These are phyloP conservation scores for Musa itinerans DNA, from an alignment of 176 grass and related monocot species.

Conservation along the genomic window DNA sequence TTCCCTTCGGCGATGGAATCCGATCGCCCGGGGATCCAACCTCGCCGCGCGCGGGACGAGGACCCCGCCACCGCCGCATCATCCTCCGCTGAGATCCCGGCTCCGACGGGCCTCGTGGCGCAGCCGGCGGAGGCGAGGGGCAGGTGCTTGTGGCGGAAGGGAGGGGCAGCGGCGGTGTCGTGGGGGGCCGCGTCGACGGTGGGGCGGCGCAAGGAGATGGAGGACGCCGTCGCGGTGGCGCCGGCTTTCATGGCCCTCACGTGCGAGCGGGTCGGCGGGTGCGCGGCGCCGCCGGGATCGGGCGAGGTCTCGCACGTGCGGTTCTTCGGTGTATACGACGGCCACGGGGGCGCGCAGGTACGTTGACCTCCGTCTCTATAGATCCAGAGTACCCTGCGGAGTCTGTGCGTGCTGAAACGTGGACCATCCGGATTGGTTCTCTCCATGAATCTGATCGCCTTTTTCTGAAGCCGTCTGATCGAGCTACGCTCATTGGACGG, in stretches of 20 bases:
- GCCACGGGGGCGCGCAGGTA: constrained; percentile 44
- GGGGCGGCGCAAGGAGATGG: constrained; percentile 35
- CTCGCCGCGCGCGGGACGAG: background rate
- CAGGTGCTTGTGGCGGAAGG: constrained; percentile 29
- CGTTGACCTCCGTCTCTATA: background rate
- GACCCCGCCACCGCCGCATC: background rate
- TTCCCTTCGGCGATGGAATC: constrained; percentile 7
- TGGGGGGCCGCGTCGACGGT: constrained; percentile 30
- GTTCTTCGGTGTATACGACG: constrained; percentile 46
- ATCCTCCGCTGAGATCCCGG: background rate
- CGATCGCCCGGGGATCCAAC: background rate
- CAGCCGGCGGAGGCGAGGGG: background rate
- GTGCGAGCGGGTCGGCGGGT: constrained; percentile 28
- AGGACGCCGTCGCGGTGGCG: constrained; percentile 27
- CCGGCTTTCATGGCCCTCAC: constrained; percentile 24
- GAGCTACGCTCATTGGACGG: background rate
- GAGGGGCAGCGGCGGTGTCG: constrained; percentile 12
- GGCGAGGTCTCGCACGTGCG: constrained; percentile 22
- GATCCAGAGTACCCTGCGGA: background rate
- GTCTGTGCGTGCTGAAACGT: background rate
- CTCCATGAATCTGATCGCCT: background rate
- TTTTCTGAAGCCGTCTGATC: background rate
- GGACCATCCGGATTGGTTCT: background rate
- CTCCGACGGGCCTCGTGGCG: background rate
- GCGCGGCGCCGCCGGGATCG: constrained; percentile 3